Evolutionary conservation across 2,329 filamentous ascomycete genomes (phyloP), one percentile per base, ranked within the genome.

Genomic region (Xylariomycetidae sp.): DNA sequence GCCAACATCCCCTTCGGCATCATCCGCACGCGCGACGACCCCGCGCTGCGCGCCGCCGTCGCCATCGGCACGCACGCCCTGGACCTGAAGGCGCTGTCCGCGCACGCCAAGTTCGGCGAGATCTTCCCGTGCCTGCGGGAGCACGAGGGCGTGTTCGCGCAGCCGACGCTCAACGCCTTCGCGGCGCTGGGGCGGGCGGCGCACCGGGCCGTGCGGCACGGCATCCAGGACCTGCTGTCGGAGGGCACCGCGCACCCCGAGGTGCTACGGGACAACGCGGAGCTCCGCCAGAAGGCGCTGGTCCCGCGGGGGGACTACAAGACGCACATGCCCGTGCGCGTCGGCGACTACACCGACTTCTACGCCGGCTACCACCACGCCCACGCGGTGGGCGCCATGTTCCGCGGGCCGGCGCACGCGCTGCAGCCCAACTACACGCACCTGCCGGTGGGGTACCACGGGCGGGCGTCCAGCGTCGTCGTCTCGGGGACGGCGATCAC

Each of bases 271-370:
- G 68, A 79, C 36, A 83, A 88, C 49, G 53, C 58, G 2, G 48
- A 58, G 1, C 60, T 85, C 13, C 74, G 76, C 38, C 62, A 73
- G 36, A 61, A 68, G 33, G 74, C 70, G 0, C 57, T 90, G 10
- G 40, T 87, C 4, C 72, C 70, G 0, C 68, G 78, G 29, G 63
- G 67, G 4, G 63, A 76, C 14, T 74, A 80, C 30, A 73, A 67
- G 42, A 79, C 72, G 52, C 82, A 89, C 50, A 52, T 90, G 6
- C 85, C 85, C 2, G 79, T 92, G 74, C 67, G 70, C 34, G 86
- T 90, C 47, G 82, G 83, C 17, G 85, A 90, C 56, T 92, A 90
- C 57, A 86, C 85, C 2, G 85, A 92, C 58, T 92, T 92, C 64
- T 92, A 86, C 53, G 85, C 82, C 8, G 85, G 85, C 10, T 64